Percentiles rank a stretch among this genome's conserved stretches.
Conservation (phyloP, 2,329 filamentous ascomycete genomes). For the Emergomyces pasteurianus region DNA sequence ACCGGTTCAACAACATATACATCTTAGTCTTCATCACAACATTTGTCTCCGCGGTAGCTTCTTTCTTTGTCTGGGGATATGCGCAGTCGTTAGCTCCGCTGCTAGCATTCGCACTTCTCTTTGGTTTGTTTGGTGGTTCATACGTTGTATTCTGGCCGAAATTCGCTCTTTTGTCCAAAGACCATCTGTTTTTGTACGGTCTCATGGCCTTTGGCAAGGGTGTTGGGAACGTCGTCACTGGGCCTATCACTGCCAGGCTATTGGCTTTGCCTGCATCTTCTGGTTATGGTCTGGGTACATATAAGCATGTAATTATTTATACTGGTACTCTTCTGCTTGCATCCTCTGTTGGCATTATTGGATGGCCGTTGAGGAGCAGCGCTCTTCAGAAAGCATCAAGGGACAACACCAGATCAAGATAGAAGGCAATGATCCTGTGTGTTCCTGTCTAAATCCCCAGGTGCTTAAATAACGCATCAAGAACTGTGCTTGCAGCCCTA, state of each 20-base stretch:
- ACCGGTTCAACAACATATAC: not conserved
- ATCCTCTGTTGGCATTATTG: not conserved
- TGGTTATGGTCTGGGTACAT: not conserved
- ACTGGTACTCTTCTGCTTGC: conserved; percentile 1
- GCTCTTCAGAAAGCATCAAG: not conserved
- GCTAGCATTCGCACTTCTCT: not conserved
- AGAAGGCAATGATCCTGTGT: not conserved
- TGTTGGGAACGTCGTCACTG: conserved; percentile 2
- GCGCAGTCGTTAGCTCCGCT: not conserved
- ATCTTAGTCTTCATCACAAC: not conserved
- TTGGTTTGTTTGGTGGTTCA: not conserved
- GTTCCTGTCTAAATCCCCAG: not conserved
- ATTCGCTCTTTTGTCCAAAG: conserved; percentile 2
- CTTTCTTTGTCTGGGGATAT: not conserved
- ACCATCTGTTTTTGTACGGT: conserved; percentile 2
- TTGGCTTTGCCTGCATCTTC: not conserved
- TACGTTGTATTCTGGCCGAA: not conserved
- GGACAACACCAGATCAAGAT: not conserved
- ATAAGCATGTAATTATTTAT: conserved; percentile 2
- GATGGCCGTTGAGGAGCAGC: not conserved
- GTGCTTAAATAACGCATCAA: no score
- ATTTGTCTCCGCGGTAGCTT: not conserved
- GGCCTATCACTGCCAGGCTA: not conserved
- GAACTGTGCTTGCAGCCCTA: no score
- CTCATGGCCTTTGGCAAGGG: conserved; percentile 3